phyloP scores from a whole-genome alignment of 805 yeast genomes.

The Teunomyces barrocoloradensis region DNA sequence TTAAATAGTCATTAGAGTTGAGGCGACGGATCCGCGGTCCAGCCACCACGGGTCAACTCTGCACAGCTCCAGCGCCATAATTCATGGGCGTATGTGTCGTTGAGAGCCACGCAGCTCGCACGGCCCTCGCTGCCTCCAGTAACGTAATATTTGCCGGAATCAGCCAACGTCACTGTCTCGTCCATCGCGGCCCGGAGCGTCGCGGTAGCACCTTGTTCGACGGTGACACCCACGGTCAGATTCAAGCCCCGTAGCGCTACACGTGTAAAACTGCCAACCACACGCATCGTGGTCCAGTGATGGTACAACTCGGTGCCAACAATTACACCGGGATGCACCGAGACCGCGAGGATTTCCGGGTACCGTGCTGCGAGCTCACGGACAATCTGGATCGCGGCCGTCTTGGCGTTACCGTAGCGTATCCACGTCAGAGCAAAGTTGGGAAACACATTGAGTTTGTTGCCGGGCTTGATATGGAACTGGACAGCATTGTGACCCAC shows the following conservation, averaged over 20 bases:
- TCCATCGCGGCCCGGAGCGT: conserved; percentile 36
- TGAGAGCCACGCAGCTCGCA: conserved; percentile 24
- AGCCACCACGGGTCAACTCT: conserved; percentile 6
- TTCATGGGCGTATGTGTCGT: conserved; percentile 17
- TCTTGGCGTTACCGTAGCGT: conserved; percentile 36
- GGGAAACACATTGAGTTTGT: conserved; percentile 25
- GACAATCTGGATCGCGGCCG: conserved; percentile 30
- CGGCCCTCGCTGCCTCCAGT: conserved; percentile 29
- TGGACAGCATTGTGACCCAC: conserved; percentile 28
- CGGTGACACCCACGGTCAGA: conserved; percentile 23
- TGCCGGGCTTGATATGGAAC: conserved; percentile 24
- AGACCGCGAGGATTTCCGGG: conserved; percentile 30
- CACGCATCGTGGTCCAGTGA: conserved; percentile 24
- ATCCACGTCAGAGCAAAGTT: conserved; percentile 25
- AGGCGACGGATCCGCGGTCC: background rate
- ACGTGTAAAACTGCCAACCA: conserved; percentile 20
- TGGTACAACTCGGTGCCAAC: conserved; percentile 32
- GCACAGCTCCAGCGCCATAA: conserved; percentile 31
- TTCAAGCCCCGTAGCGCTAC: conserved; percentile 14
- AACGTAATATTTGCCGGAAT: conserved; percentile 29
- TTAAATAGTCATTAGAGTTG: background rate
- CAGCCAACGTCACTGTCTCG: conserved; percentile 16
- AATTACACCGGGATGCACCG: conserved; percentile 41
- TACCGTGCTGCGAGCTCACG: conserved; percentile 23
- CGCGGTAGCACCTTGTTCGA: conserved; percentile 35